These are phyloP conservation scores for Elongisporangium prolatum DNA, from an alignment of 352 stramenopile species.

Conservation along the genomic window DNA sequence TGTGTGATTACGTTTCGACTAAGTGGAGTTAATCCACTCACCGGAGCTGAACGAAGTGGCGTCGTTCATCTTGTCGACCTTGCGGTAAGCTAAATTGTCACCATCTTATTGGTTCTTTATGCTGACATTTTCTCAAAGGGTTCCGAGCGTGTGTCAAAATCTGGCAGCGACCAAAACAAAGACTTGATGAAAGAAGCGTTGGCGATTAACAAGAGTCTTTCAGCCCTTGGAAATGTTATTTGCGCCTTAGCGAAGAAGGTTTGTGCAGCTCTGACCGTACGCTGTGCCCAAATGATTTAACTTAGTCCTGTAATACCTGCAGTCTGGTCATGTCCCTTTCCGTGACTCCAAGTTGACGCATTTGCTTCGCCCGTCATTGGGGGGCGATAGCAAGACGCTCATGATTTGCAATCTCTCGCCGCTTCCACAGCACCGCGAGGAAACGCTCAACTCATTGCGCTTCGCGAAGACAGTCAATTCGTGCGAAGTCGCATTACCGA, in stretches of 20 bases:
- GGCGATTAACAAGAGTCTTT: slow-evolving; percentile 87
- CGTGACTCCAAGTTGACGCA: slow-evolving; percentile 89
- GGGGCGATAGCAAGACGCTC: slow-evolving; percentile 85
- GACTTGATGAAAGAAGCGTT: slow-evolving; percentile 82
- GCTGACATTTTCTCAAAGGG: slow-evolving; percentile 25
- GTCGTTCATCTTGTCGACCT: slow-evolving; percentile 81
- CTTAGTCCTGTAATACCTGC: neutral
- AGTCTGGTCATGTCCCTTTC: slow-evolving; percentile 80
- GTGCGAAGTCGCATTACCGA: slow-evolving; percentile 77
- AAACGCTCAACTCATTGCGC: slow-evolving; percentile 83
- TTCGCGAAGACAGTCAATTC: slow-evolving; percentile 88
- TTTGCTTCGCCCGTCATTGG: slow-evolving; percentile 79
- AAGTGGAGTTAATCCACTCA: slow-evolving; percentile 55
- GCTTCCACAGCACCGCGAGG: slow-evolving; percentile 62
- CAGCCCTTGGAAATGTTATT: slow-evolving; percentile 80
- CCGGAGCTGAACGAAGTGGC: slow-evolving; percentile 45
- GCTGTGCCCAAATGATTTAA: neutral
- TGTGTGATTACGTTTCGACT: slow-evolving; percentile 75
- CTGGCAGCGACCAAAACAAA: slow-evolving; percentile 64
- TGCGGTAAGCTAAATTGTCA: slow-evolving; percentile 36
- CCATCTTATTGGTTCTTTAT: slow-evolving; percentile 3
- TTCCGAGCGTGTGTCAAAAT: slow-evolving; percentile 82
- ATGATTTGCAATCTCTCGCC: slow-evolving; percentile 91
- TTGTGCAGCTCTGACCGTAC: slow-evolving; percentile 7
- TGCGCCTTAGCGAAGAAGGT: slow-evolving; percentile 80